Base-by-base conservation (phyloP, 805 yeast species). In the Saccharomycopsis olivae region DNA sequence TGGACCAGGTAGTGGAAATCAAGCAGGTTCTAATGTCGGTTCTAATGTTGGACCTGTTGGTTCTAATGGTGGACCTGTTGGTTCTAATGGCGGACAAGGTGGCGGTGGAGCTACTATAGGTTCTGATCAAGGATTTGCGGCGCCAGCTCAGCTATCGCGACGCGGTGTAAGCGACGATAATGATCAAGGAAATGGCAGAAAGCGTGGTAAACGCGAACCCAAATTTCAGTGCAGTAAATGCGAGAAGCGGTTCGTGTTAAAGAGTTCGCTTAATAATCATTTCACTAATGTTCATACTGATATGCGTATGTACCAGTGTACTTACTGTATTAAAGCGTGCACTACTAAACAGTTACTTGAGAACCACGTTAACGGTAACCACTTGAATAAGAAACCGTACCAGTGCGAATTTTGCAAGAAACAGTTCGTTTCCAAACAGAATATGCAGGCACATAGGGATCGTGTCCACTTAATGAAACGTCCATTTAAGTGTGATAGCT, bases 381-480 rank as follows among this genome's bases (percentile, higher is more conserved):
- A 45, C 27, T 35, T 45, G 33, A 39, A 42, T 20, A 45, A 41
- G 13, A 42, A 42, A 29, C 46, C 48, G 6, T 45, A 38, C 36
- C 39, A 33, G 5, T 45, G 48, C 16, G 40, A 42, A 16, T 45
- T 27, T 17, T 45, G 48, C 24, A 10, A 29, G 2, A 41, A 41
- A 33, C 47, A 47, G 33, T 45, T 45, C 42, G 48, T 45, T 5
- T 42, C 46, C 3, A 45, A 45, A 18, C 48, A 45, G 27, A 45
- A 45, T 29, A 45, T 45, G 48, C 44, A 45, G 23, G 48, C 48
- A 3, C 48, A 45, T 27, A 35, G 48, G 10, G 48, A 45, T 28
- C 25, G 48, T 23, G 39, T 45, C n/a, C 48, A 45, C 29, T 42
- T 45, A 32, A 27, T 33, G 20, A 43, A 45, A 16, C 29, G 43